These are phyloP conservation scores for Asterella californica DNA, from an alignment of 225 moss, liverwort and hornwort species.

Conservation along the genomic window DNA sequence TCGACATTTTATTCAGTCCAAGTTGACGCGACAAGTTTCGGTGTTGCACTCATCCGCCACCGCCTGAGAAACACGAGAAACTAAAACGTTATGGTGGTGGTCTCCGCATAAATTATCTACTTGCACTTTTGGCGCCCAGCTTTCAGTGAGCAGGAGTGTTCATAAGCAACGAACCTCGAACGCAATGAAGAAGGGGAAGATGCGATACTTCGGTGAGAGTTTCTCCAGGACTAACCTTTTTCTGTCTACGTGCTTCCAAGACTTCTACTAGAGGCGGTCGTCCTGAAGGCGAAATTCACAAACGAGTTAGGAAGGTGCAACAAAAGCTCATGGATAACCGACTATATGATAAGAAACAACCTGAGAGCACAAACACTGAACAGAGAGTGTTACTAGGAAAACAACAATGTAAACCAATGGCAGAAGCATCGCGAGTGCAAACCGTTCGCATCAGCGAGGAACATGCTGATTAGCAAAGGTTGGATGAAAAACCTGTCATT, in stretches of 20 bases:
- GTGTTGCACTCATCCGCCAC: not conserved
- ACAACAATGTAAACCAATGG: not conserved
- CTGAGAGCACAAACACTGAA: not conserved
- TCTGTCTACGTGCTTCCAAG: slow-evolving; percentile 47
- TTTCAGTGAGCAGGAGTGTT: too few relatives aligned
- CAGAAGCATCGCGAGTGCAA: slow-evolving; percentile 8
- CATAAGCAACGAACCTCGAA: not conserved
- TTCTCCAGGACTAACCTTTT: slow-evolving; percentile 24
- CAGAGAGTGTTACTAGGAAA: not conserved
- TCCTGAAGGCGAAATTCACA: slow-evolving; percentile 35
- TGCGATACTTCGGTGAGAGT: not conserved
- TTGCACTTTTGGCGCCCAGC: not conserved
- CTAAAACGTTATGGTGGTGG: not conserved
- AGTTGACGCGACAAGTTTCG: not conserved
- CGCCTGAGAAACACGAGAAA: not conserved
- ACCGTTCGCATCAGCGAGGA: not conserved
- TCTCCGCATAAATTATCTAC: not conserved
- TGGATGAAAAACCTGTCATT: slow-evolving; percentile 44
- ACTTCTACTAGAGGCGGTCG: slow-evolving; percentile 48
- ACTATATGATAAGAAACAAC: not conserved
- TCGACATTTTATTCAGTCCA: not conserved
- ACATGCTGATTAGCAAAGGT: not conserved
- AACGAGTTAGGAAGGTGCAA: not conserved
- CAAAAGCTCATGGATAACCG: not conserved
- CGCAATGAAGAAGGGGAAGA: not conserved